Conservation (phyloP, 352 stramenopile genomes). For the Phytophthora multivora region DNA sequence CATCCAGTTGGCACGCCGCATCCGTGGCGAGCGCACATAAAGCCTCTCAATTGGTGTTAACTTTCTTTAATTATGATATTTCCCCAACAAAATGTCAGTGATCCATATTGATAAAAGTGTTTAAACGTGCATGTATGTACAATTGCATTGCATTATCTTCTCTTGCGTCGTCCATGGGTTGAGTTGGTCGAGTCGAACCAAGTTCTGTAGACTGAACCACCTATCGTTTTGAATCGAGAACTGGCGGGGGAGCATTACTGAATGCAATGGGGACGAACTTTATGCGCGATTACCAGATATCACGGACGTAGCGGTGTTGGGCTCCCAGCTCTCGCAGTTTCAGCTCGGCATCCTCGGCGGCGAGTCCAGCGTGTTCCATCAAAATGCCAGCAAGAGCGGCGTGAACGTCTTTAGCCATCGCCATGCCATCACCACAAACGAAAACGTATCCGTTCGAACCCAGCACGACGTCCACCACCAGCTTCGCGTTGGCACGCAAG, state of each 20-base stretch:
- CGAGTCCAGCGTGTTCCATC: conserved; percentile 57
- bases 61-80: conserved; percentile 12
- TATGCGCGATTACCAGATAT: conserved; percentile 78
- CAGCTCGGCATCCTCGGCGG: conserved; percentile 62
- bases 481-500: conserved; percentile 55
- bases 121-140: too few relatives aligned
- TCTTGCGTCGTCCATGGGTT: conserved; percentile 17
- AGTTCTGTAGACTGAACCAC: conserved; percentile 10
- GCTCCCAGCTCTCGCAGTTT: conserved; percentile 61
- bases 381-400: conserved; percentile 83
- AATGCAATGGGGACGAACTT: not conserved
- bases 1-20: conserved; percentile 91
- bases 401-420: conserved; percentile 96
- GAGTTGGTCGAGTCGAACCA: conserved; percentile 10
- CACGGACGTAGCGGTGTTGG: conserved; percentile 86
- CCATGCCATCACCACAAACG: conserved; percentile 95
- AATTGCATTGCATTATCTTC: conserved; percentile 4
- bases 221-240: not conserved
- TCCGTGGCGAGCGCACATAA: conserved; percentile 6
- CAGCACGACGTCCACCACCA: conserved; percentile 81
- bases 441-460: conserved; percentile 88
- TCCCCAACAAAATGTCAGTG: not conserved
- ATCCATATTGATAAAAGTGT: too few relatives aligned
- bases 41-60: not conserved
- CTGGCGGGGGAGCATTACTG: conserved; percentile 32